phyloP scores from a whole-genome alignment of 1,284 basidiomycete species.

The Schizophyllum amplum region DNA sequence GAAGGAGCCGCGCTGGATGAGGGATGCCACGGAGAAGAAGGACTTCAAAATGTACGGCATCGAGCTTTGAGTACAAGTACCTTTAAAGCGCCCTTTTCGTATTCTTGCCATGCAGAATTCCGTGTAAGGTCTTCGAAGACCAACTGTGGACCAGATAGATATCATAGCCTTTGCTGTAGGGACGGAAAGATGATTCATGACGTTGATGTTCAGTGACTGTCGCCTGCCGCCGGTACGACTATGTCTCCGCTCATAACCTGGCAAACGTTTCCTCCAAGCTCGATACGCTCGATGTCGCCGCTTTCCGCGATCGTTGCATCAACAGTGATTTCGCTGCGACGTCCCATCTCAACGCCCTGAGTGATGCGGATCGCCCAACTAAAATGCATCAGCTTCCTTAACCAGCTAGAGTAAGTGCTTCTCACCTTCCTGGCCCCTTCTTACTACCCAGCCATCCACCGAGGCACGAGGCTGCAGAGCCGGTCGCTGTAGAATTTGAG shows the following conservation, averaged over 20 bases:
- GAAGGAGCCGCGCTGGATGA: not conserved
- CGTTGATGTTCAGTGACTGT: too few relatives aligned
- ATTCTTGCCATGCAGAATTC: too few relatives aligned
- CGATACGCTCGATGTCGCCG: slow-evolving; percentile 23
- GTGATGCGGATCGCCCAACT: slow-evolving; percentile 23
- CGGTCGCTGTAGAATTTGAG: slow-evolving; percentile 25
- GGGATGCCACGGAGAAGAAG: not conserved
- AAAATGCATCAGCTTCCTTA: not conserved
- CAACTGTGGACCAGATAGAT: too few relatives aligned
- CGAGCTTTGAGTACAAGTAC: too few relatives aligned
- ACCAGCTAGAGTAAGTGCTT: not conserved
- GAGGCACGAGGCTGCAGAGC: slow-evolving; percentile 35
- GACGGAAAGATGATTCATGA: too few relatives aligned
- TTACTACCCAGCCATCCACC: slow-evolving; percentile 28
- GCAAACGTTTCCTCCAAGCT: slow-evolving; percentile 30
- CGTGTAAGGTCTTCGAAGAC: too few relatives aligned
- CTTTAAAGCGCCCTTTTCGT: too few relatives aligned
- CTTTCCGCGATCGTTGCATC: slow-evolving; percentile 24
- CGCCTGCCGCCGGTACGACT: not conserved
- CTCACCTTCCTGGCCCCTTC: slow-evolving; percentile 25
- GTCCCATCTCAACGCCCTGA: slow-evolving; percentile 38
- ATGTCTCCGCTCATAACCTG: slow-evolving; percentile 26
- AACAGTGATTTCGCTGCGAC: slow-evolving; percentile 32
- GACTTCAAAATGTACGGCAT: too few relatives aligned
- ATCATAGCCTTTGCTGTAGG: too few relatives aligned